These are phyloP conservation scores for Hydnomerulius pinastri DNA, from an alignment of 768 basidiomycete genomes.

Conservation along the genomic window DNA sequence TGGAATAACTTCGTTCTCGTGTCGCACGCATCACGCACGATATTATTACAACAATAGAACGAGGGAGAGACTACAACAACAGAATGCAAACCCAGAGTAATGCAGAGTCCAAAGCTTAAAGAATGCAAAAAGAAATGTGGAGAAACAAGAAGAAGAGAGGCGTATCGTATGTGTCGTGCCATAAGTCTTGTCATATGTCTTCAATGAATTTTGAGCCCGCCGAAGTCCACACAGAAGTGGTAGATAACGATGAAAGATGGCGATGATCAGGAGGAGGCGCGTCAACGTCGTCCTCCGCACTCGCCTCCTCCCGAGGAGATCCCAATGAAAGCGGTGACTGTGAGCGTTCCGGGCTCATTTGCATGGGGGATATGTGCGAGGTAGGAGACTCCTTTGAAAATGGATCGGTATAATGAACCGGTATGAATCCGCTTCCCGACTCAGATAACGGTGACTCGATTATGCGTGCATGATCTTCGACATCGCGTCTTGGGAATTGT, in stretches of 20 bases:
- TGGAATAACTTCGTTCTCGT: too few species aligned
- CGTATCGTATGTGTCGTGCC: too few species aligned
- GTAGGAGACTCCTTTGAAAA: constrained; percentile 17
- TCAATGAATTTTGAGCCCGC: constrained; percentile 55
- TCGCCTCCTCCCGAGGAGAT: constrained; percentile 22
- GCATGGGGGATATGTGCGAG: constrained; percentile 3
- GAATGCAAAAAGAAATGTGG: too few species aligned
- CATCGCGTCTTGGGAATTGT: constrained; percentile 2
- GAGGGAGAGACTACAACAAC: too few species aligned
- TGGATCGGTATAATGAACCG: constrained; percentile 19
- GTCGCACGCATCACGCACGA: too few species aligned
- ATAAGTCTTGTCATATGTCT: constrained; percentile 24
- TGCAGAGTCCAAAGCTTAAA: too few species aligned
- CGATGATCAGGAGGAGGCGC: constrained; percentile 8
- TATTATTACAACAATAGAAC: too few species aligned
- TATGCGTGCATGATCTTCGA: constrained; percentile 5
- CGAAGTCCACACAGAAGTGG: constrained; percentile 38
- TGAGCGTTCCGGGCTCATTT: constrained; percentile 17
- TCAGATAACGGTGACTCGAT: constrained; percentile 32
- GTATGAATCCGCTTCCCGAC: constrained; percentile 9
- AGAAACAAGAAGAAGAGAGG: too few species aligned
- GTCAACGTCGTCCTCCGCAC: constrained; percentile 13
- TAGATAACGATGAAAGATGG: constrained; percentile 26
- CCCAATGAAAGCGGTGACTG: constrained; percentile 33
- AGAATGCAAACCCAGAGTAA: too few species aligned